A percentile compares a stretch with the other conserved stretches of the same genome.
phyloP scores from a whole-genome alignment of 495 filamentous ascomycete genomes.

The Aspergillus wentii region DNA sequence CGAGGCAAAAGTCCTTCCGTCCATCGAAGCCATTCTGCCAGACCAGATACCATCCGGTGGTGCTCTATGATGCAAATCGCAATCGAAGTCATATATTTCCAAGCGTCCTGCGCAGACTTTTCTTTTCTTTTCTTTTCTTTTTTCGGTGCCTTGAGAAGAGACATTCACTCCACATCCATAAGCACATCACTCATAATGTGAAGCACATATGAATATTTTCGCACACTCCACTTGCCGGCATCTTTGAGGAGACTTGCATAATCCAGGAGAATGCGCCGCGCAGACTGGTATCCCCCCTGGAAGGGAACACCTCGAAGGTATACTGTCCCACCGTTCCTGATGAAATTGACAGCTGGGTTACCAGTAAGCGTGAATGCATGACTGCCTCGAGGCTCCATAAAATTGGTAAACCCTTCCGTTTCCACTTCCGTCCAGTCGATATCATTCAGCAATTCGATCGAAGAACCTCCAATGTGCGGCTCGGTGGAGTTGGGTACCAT shows the following conservation, averaged over 20 bases:
- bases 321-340: slow-evolving; percentile 45
- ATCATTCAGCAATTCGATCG: slow-evolving; percentile 46
- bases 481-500: slow-evolving; percentile 33
- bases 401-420: slow-evolving; percentile 35
- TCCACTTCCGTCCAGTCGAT: slow-evolving; percentile 45
- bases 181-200: slow-evolving; percentile 53
- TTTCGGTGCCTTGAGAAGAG: too few relatives aligned
- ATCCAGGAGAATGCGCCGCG: slow-evolving; percentile 43
- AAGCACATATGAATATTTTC: slow-evolving; percentile 44
- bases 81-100: too few relatives aligned
- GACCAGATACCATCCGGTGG: too few relatives aligned
- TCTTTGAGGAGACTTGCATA: slow-evolving; percentile 47
- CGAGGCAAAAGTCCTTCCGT: too few relatives aligned
- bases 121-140: too few relatives aligned
- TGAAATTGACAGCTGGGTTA: slow-evolving; percentile 41
- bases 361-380: slow-evolving; percentile 26
- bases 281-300: slow-evolving; percentile 45
- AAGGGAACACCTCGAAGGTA: slow-evolving; percentile 43
- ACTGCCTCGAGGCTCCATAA: slow-evolving; percentile 33
- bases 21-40: too few relatives aligned
- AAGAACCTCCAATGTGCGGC: slow-evolving; percentile 22
- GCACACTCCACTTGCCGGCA: slow-evolving; percentile 47
- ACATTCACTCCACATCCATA: slow-evolving; percentile 29
- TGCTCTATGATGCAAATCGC: too few relatives aligned
- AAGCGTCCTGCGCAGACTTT: too few relatives aligned